These are phyloP conservation scores for Phoma sp. DNA, from an alignment of 2,329 filamentous ascomycete genomes.

Conservation along the genomic window DNA sequence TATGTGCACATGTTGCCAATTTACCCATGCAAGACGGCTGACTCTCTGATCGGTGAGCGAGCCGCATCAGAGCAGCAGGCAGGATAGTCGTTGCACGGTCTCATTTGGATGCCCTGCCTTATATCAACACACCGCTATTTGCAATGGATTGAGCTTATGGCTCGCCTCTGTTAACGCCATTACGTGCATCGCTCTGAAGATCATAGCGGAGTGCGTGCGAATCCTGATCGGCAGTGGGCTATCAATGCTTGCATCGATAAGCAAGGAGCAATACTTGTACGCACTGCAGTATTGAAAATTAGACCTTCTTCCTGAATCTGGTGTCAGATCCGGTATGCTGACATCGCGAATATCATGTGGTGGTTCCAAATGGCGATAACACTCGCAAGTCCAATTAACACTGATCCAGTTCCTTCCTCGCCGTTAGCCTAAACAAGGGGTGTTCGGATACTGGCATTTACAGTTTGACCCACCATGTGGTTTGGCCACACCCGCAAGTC, in stretches of 20 bases:
- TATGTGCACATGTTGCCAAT: neutral
- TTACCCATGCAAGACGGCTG: neutral
- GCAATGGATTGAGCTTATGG: neutral
- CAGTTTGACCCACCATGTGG: neutral
- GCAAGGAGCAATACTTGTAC: neutral
- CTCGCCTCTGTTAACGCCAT: neutral
- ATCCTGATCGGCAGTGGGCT: neutral
- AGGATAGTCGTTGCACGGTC: neutral
- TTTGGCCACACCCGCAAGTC: neutral
- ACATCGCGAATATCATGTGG: neutral
- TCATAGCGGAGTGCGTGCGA: neutral
- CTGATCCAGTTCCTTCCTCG: neutral
- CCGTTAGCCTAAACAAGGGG: neutral
- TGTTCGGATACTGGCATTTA: neutral
- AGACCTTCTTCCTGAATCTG: neutral
- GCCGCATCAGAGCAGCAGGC: neutral
- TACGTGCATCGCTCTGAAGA: neutral
- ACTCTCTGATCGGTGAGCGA: slow-evolving; percentile 10
- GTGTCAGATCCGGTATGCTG: neutral
- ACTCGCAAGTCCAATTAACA: neutral
- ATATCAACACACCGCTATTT: slow-evolving; percentile 2
- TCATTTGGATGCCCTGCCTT: neutral
- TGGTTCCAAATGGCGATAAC: neutral
- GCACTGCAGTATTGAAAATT: neutral
- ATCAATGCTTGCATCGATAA: neutral